Evolutionary conservation across 768 basidiomycete species (phyloP).

Genomic region (Calocera cornea): DNA sequence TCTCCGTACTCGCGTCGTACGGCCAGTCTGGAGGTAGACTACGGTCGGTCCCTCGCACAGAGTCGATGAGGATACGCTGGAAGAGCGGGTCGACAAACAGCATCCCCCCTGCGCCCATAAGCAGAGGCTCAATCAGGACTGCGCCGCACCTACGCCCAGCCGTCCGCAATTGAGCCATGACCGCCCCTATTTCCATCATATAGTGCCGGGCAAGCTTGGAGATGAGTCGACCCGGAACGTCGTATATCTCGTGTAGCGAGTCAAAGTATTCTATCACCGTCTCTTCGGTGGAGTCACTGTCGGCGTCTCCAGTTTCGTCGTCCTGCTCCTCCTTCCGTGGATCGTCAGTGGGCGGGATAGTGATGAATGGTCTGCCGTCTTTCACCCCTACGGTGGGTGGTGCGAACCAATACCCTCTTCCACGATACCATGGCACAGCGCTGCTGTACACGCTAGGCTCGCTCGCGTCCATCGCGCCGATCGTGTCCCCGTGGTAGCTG

Average conservation of each 20-base stretch:
- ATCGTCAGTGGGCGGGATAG: too few species aligned
- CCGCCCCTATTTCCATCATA: slow-evolving; percentile 38
- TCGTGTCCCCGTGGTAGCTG: slow-evolving; percentile 95
- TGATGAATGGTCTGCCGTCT: slow-evolving; percentile 41
- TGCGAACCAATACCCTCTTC: slow-evolving; percentile 88
- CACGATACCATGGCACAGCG: slow-evolving; percentile 89
- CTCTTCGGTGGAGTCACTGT: too few species aligned
- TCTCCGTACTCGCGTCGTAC: slow-evolving; percentile 12
- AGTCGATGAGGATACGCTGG: slow-evolving; percentile 75
- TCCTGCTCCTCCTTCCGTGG: too few species aligned
- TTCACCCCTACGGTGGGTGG: slow-evolving; percentile 65
- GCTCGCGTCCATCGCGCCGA: slow-evolving; percentile 92
- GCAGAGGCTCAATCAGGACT: slow-evolving; percentile 77
- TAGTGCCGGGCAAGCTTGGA: slow-evolving; percentile 55
- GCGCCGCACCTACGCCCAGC: slow-evolving; percentile 36
- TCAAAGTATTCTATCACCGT: slow-evolving; percentile 21
- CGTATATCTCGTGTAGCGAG: slow-evolving; percentile 51
- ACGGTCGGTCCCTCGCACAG: slow-evolving; percentile 36
- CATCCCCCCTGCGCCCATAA: slow-evolving; percentile 96
- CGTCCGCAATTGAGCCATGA: slow-evolving; percentile 37
- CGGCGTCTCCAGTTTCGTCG: too few species aligned
- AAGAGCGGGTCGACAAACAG: slow-evolving; percentile 94
- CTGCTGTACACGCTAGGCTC: slow-evolving; percentile 60
- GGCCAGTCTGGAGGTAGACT: neutral
- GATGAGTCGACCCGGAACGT: slow-evolving; percentile 46